Base-by-base conservation (phyloP, 2,329 filamentous ascomycete species). In the Monilinia vaccinii-corymbosi region DNA sequence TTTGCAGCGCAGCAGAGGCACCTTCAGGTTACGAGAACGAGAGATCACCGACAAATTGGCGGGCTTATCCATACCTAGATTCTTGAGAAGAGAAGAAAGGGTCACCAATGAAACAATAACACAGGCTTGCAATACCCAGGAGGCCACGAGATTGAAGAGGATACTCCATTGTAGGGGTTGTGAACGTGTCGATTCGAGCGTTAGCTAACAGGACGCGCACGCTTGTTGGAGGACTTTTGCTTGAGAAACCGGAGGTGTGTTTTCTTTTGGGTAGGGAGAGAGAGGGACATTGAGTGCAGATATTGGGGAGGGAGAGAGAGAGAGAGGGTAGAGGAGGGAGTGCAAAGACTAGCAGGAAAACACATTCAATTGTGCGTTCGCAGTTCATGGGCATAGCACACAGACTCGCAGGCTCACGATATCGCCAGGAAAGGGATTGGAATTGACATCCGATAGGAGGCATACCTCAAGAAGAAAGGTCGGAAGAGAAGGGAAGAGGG, bases 61-160 rank as follows among this genome's bases (percentile, higher is more conserved):
- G 47, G 47, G n/a, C 47, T 14, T 36, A 36, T 36, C 34, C 14
- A 36, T 14, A n/a, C n/a, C 16, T 9, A 28, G 10, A 18, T 21
- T 28, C 10, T 52, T 31, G 13, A 45, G 48, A 21, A 14, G 28
- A 23, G 38, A 32, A 52, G 32, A 21, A 36, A 16, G 13, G 40
- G 6, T 2, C 28, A 13, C 36, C 28, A 36, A 58, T 52, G 56
- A 52, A 45, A 34, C 47, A 52, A 51, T 58, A 58, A 58, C 56
- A 51, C 28, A 45, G 46, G 47, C 28, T 51, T 18, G 31, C 14
- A 5, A 44, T 25, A 11, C 21, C 9, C 40, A 21, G 18, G 50
- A 31, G 36, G 23, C 36, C 14, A 32, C 50, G 38, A 31, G 36
- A 53, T 53, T 16, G 36, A 44, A 53, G 40, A 34, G 42, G 18